These are phyloP conservation scores for Trichoderma asperelloides DNA, from an alignment of 495 filamentous ascomycete genomes.

Conservation along the genomic window DNA sequence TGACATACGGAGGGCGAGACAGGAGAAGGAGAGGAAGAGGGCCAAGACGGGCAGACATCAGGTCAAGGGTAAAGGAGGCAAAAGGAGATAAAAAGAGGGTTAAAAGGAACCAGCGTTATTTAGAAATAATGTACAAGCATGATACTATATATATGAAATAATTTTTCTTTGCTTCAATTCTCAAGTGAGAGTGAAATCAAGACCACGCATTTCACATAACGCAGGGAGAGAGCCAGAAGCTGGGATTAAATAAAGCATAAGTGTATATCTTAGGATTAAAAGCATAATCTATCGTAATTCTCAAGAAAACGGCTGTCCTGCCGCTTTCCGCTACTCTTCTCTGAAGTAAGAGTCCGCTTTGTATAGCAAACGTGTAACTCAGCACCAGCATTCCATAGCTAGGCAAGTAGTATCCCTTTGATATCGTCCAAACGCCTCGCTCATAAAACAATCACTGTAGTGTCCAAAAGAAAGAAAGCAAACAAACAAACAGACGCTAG, in stretches of 20 bases:
- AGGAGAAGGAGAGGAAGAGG: conserved; percentile 60
- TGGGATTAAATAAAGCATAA: background rate
- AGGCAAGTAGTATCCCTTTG: background rate
- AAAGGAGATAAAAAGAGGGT: background rate
- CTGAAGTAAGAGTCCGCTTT: background rate
- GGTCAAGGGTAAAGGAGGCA: background rate
- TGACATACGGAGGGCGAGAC: conserved; percentile 75
- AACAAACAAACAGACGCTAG: background rate
- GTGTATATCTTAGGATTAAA: background rate
- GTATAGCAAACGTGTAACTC: background rate
- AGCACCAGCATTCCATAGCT: background rate
- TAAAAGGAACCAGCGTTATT: background rate
- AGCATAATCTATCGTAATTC: background rate
- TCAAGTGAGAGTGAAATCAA: background rate
- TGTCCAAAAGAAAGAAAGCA: background rate
- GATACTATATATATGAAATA: background rate
- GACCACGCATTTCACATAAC: background rate
- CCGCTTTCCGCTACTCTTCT: background rate
- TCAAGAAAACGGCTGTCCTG: background rate
- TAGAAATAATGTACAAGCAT: background rate
- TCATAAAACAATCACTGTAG: background rate
- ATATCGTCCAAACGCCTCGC: background rate
- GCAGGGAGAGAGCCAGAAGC: background rate
- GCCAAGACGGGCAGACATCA: conserved; percentile 78
- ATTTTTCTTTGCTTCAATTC: background rate